Evolutionary conservation across 2,329 filamentous ascomycete genomes (phyloP), one percentile per base, ranked within the genome.

Genomic region (Ophiostoma populinum): DNA sequence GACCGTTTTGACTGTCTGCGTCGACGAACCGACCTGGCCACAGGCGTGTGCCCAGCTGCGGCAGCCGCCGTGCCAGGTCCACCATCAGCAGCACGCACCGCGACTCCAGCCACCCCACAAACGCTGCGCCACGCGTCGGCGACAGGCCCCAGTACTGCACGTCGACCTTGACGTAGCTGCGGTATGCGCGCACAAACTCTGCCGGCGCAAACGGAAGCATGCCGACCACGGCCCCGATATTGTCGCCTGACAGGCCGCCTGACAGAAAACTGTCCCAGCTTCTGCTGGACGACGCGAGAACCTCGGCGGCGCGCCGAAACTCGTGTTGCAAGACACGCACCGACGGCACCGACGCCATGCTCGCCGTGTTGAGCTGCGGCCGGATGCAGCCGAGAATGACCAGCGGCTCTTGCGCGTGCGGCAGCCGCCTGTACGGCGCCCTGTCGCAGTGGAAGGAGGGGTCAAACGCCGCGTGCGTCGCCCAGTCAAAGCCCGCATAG

Each of bases 91-190:
- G 54, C 2, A 70, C 58, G 36, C 65, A 71, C 36, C 67, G 61
- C 7, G 69, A 74, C 45, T 78, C 73, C 2, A 79, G 50, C 73
- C 73, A 78, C 9, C 69, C 68, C 0, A 77, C 54, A 32, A 75
- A 62, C 10, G 58, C 55, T 15, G 62, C 65, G 1, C 70, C 67
- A 36, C 63, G 68, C 1, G 59, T 53, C 2, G 61, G 52, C 2
- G 69, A 70, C 6, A 63, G 52, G 2, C 71, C 72, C 75, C 75
- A 80, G 50, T 74, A 79, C 31, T 74, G 69, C 1, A 70, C 59
- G 38, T 75, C 66, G 34, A 80, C 62, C 45, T 66, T 69, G 38
- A 73, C 51, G 45, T 72, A 80, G 35, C 55, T 65, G 36, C 56
- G 61, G 48, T 67, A 69, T 1, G 53, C 46, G 1, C 43, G 43